Conservation (phyloP, 2,329 filamentous ascomycete genomes). For the Colletotrichum magnum region DNA sequence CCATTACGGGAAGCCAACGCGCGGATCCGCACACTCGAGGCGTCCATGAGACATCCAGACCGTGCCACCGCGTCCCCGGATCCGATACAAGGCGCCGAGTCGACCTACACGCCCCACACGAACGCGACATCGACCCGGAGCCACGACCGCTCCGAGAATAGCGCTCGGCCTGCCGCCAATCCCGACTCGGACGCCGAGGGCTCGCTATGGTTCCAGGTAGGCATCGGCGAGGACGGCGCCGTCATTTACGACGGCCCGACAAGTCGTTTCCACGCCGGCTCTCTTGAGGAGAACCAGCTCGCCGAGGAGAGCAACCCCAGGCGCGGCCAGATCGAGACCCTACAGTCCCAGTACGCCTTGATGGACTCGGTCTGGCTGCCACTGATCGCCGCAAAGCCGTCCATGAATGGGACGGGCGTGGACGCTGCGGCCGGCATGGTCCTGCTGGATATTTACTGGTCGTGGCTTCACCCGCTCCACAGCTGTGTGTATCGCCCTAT, state of each 20-base stretch:
- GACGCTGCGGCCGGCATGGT: slow-evolving; percentile 34
- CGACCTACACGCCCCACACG: not conserved
- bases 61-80: not conserved
- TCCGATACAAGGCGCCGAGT: not conserved
- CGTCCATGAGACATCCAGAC: slow-evolving; percentile 9
- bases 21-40: slow-evolving; percentile 24
- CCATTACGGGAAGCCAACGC: slow-evolving; percentile 32
- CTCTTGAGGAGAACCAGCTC: slow-evolving; percentile 21
- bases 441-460: slow-evolving; percentile 44
- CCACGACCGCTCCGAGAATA: not conserved
- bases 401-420: slow-evolving; percentile 39
- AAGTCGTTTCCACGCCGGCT: slow-evolving; percentile 43
- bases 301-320: slow-evolving; percentile 6
- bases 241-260: slow-evolving; percentile 45
- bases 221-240: slow-evolving; percentile 43
- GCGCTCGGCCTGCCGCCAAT: not conserved
- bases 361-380: slow-evolving; percentile 40
- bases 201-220: slow-evolving; percentile 43
- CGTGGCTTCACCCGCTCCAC: slow-evolving; percentile 44
- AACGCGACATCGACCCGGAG: not conserved
- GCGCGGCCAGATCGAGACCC: slow-evolving; percentile 7
- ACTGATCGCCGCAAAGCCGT: slow-evolving; percentile 32
- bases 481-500: slow-evolving; percentile 42
- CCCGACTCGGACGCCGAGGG: slow-evolving; percentile 5
- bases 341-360: slow-evolving; percentile 36